Evolutionary conservation across 2,329 filamentous ascomycete species (phyloP).

Genomic region (Lachnellula arida): DNA sequence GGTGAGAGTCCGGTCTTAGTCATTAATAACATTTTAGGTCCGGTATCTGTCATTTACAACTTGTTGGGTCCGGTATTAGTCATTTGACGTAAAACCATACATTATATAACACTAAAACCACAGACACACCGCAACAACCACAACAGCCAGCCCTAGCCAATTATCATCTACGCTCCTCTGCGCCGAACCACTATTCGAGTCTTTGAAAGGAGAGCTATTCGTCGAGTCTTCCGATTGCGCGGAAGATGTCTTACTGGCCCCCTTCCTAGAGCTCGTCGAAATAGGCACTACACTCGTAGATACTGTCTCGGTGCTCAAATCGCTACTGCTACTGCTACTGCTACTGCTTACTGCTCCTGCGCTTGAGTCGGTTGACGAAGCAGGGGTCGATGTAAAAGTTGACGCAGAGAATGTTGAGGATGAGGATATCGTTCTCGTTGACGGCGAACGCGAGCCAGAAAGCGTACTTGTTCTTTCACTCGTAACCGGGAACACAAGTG

Average conservation of each 20-base stretch:
- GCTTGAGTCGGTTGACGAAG: not conserved
- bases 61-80: too few relatives aligned
- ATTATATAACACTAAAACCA: not conserved
- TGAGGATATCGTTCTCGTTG: not conserved
- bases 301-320: not conserved
- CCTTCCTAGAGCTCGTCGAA: slow-evolving; percentile 5
- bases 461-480: slow-evolving; percentile 11
- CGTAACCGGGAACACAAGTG: slow-evolving; percentile 12
- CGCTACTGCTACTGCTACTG: not conserved
- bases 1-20: too few relatives aligned
- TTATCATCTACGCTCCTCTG: not conserved
- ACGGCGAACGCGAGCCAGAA: slow-evolving; percentile 2
- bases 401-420: not conserved
- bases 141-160: slow-evolving; percentile 9
- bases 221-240: slow-evolving; percentile 14
- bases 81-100: not conserved
- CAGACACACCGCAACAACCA: slow-evolving; percentile 1
- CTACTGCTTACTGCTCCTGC: not conserved
- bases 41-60: too few relatives aligned
- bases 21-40: too few relatives aligned
- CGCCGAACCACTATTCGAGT: slow-evolving; percentile 11
- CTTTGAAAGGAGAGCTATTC: slow-evolving; percentile 28
- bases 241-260: slow-evolving; percentile 10
- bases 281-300: not conserved
- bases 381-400: not conserved